Evolutionary conservation across 768 basidiomycete genomes (phyloP), one percentile per base, ranked within the genome.

Genomic region (Leccinum truebloodii): DNA sequence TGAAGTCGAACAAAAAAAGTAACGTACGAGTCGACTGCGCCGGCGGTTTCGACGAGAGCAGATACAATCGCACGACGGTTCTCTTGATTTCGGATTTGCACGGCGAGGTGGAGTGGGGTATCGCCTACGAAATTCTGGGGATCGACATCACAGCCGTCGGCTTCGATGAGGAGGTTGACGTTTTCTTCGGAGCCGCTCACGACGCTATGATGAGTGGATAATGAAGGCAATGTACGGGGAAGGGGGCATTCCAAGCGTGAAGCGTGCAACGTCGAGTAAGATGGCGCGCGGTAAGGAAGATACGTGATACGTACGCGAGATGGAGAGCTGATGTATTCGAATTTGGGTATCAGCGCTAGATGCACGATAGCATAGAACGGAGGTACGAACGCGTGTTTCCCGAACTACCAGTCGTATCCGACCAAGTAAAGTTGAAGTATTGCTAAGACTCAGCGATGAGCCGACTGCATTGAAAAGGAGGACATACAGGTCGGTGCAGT

Each of bases 401-500:
- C 26, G 54, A 54, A 24, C 73, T 73, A 54, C n/a, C 24, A 46
- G 20, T 20, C 20, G 20, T 18, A 20, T 46, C 44, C 44, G 44
- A 46, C 44, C 41, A 0, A 12, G n/a, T 0, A 44, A 44, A 12
- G 44, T 46, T 13, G 44, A 41, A 9, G 41, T n/a, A n/a, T 41
- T 20, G 48, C 24, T 30, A 30, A 30, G 50, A 51, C 18, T 22
- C 41, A 44, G 6, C n/a, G 41, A 28, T 18, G 28, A 54, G 35
- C 4, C 12, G 28, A 18, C 20, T 22, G 4, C 32, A 30, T 20
- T 22, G 4, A n/a, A 34, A 18, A 13, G 12, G 39, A 34, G 22
- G n/a, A 63, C 72, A 34, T 67, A 75, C 73, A 63, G 10, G 35
- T 75, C 72, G 14, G 32, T 65, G 46, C 72, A 75, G 56, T 75